Conservation (phyloP, 2,329 filamentous ascomycete genomes). For the Conoideocrella luteorostrata region DNA sequence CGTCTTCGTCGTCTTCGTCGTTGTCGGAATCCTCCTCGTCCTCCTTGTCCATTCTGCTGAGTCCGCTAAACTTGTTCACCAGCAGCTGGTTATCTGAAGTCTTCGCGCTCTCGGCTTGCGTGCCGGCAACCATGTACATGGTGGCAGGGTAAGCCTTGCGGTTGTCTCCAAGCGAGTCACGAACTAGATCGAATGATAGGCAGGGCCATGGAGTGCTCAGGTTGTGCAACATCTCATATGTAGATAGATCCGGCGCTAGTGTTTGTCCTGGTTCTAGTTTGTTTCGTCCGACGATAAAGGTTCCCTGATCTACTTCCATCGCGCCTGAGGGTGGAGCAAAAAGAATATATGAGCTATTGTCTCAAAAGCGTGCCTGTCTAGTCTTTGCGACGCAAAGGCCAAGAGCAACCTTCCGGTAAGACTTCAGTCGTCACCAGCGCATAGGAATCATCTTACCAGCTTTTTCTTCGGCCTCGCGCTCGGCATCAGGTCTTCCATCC, state of each 20-base stretch:
- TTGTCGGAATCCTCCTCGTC: constrained; percentile 61
- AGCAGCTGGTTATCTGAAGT: constrained; percentile 87
- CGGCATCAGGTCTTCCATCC: constrained; percentile 84
- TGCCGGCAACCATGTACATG: constrained; percentile 90
- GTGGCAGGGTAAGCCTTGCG: constrained; percentile 92
- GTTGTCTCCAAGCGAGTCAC: constrained; percentile 78
- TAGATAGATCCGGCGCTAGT: constrained; percentile 83
- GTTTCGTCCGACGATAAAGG: constrained; percentile 91
- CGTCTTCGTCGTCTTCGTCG: constrained; percentile 65
- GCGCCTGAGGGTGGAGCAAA: constrained; percentile 33
- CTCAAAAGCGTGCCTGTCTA: too few species aligned
- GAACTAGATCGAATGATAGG: constrained; percentile 88
- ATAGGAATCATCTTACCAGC: constrained; percentile 47
- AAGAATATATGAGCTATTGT: too few species aligned
- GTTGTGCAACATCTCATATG: constrained; percentile 95
- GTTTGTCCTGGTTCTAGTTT: constrained; percentile 88
- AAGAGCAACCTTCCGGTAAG: too few species aligned
- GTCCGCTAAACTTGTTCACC: constrained; percentile 91
- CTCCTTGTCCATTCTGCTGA: constrained; percentile 77
- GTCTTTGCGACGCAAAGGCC: too few species aligned
- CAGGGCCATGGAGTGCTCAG: constrained; percentile 95
- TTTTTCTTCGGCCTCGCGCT: constrained; percentile 84
- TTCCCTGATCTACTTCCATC: constrained; percentile 91
- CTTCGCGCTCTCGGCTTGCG: constrained; percentile 72
- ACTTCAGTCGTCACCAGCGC: too few species aligned